Evolutionary conservation across 306 rosid species (phyloP), one percentile per base, ranked within the genome.

Genomic region (Castanea crenata): DNA sequence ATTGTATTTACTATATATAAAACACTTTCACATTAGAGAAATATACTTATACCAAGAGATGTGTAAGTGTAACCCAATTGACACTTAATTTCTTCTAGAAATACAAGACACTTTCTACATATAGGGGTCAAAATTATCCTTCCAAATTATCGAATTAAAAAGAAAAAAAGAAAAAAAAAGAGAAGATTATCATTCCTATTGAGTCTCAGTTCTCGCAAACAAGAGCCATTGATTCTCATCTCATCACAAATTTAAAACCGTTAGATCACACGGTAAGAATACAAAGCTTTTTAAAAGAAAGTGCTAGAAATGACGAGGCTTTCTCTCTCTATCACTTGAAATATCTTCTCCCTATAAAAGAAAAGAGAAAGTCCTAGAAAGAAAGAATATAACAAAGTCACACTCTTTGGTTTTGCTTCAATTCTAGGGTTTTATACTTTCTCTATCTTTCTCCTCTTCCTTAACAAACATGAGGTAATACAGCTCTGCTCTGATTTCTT

Each of bases 341-440:
- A 69, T 78, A 70, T 19, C 3, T 69, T 59, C 32, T 23, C 27
- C 5, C n/a, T 62, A 20, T 25, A 21, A n/a, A 65, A 15, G 15
- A 81, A 73, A 58, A 76, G 3, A 41, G 46, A 8, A 41, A 41
- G 12, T 41, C 46, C 46, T 41, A 41, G 46, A 41, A 41, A 41
- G 3, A 41, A 41, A 41, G 46, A 41, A 41, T 41, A 41, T 41
- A 41, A 41, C 46, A 8, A 62, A 70, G 69, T 44, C 69, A n/a
- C 56, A 76, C 67, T 27, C 79, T 68, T 35, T 16, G n/a, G 20
- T 29, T 13, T 52, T 20, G 63, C 44, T 27, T 51, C 38, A 31
- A 38, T 83, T 59, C 74, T 82, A 89, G 92, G 92, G 90, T 89
- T 89, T 88, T 82, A 35, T 88, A 8, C 29, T 51, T 23, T 25